These are phyloP conservation scores for Metschnikowia lochheadii DNA, from an alignment of 805 yeast genomes.

Conservation along the genomic window DNA sequence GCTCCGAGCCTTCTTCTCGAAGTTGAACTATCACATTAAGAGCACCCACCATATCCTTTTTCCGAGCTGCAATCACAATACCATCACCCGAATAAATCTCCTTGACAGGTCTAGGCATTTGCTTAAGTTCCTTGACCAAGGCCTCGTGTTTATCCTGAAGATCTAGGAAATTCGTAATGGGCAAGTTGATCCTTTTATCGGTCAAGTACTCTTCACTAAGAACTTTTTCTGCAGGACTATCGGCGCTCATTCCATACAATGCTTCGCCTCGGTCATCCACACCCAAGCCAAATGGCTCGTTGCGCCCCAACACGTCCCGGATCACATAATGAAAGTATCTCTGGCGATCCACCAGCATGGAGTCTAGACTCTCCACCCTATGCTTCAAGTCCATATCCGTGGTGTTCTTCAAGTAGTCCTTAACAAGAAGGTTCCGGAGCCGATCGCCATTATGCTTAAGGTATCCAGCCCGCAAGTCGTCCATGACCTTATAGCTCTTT, in stretches of 20 bases:
- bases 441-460: constrained; percentile 5
- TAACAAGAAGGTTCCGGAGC: constrained; percentile 9
- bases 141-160: constrained; percentile 25
- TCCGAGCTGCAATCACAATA: constrained; percentile 32
- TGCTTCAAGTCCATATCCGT: constrained; percentile 6
- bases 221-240: constrained; percentile 1
- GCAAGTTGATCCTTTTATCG: constrained; percentile 13
- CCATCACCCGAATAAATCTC: constrained; percentile 31
- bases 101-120: constrained; percentile 23
- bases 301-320: constrained; percentile 9
- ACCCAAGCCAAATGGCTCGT: constrained; percentile 13
- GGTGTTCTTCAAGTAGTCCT: constrained; percentile 6
- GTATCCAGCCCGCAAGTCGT: constrained; percentile 9
- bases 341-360: constrained; percentile 7
- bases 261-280: constrained; percentile 7
- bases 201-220: constrained; percentile 9
- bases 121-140: constrained; percentile 24
- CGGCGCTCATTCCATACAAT: constrained; percentile 5
- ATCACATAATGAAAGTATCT: constrained; percentile 13
- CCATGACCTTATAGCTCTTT: constrained; percentile 5
- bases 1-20: constrained; percentile 38
- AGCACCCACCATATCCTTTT: constrained; percentile 25
- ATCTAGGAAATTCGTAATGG: constrained; percentile 17
- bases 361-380: constrained; percentile 4
- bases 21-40: constrained; percentile 30